Percentiles rank a stretch among this genome's conserved stretches.
Conservation (phyloP, 2,329 filamentous ascomycete species). For the Aspergillus brunneoviolaceus region DNA sequence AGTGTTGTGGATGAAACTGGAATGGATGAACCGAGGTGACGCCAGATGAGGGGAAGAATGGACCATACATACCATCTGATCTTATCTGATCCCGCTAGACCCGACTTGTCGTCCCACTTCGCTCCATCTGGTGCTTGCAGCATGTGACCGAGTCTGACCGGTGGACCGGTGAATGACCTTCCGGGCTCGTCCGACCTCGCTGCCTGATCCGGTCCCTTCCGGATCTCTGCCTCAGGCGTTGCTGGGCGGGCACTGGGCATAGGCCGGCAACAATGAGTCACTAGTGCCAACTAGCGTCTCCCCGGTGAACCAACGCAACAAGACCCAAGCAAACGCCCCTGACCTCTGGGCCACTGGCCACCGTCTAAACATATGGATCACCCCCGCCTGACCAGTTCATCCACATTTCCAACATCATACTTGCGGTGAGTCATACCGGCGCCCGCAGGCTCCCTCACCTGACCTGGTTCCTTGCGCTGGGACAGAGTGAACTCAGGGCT, state of each 20-base stretch:
- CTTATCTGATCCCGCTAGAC: constrained; percentile 37
- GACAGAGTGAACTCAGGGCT: neutral
- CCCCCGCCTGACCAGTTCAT: neutral
- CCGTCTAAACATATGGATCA: too few species aligned
- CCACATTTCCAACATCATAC: neutral
- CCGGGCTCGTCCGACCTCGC: neutral
- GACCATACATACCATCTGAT: constrained; percentile 19
- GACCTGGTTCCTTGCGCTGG: neutral
- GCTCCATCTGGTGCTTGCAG: neutral
- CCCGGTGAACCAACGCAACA: neutral
- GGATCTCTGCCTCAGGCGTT: neutral
- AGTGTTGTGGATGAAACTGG: too few species aligned
- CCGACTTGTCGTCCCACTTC: neutral
- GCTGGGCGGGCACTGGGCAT: neutral
- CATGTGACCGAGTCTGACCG: neutral
- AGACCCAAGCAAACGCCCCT: neutral
- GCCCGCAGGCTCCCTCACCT: neutral
- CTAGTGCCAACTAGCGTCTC: neutral
- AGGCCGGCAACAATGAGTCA: neutral
- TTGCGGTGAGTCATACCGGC: constrained; percentile 9
- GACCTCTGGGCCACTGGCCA: neutral
- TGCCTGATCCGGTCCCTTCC: neutral
- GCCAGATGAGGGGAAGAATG: constrained; percentile 6
- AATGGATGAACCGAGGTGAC: neutral
- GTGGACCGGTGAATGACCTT: neutral